Conservation (phyloP, 139 green algal species). For the Klebsormidium nitens region DNA sequence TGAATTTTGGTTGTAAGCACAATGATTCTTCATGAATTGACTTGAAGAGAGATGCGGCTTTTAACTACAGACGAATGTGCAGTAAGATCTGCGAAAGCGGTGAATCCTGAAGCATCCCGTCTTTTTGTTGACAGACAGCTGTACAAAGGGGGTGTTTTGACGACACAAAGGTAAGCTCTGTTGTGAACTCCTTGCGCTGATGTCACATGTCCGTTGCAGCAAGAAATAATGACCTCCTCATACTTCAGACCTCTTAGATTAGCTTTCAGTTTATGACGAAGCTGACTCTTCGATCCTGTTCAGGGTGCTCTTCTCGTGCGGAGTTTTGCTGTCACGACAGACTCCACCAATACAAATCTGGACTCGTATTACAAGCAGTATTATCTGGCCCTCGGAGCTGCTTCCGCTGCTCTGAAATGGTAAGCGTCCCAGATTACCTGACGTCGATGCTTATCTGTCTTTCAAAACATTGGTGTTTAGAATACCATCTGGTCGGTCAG, state of each 20-base stretch:
- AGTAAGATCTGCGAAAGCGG: no score
- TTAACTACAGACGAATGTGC: no score
- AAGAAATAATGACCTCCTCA: conserved; percentile 4
- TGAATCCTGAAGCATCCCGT: no score
- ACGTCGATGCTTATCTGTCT: background rate
- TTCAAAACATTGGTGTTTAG: conserved; percentile 2
- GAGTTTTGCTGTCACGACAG: conserved; percentile 20
- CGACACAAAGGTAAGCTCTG: conserved; percentile 19
- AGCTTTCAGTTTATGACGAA: no score
- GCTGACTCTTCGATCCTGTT: background rate
- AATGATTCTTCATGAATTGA: no score
- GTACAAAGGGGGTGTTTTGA: conserved; percentile 32
- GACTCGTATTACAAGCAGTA: conserved; percentile 35
- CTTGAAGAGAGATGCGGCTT: no score
- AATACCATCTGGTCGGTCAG: background rate
- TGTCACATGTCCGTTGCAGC: background rate
- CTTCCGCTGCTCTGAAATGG: conserved; percentile 35
- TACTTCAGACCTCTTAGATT: no score
- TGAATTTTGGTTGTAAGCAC: no score
- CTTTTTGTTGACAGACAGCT: no score
- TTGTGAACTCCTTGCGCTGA: background rate
- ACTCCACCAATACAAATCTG: conserved; percentile 11
- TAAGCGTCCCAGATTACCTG: background rate
- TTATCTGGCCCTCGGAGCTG: conserved; percentile 28
- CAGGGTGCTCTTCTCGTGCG: conserved; percentile 20